Base-by-base conservation (phyloP, 2,329 filamentous ascomycete species). In the Xylariales sp. region DNA sequence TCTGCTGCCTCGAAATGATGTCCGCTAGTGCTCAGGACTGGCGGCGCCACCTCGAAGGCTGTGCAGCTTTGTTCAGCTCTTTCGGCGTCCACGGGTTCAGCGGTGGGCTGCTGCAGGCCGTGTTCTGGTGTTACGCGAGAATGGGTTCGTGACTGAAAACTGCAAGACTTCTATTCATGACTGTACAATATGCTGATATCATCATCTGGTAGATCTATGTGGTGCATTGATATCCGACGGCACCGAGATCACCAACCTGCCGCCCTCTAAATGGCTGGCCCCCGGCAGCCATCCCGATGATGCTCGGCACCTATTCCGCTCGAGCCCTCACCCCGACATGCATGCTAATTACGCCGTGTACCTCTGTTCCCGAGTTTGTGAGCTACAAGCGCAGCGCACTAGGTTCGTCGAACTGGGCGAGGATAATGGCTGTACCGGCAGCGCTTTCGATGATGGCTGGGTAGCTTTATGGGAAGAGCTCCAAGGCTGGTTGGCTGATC, bases 281-380 rank as follows among this genome's bases (percentile, higher is more conserved):
- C 57, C 60, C 6, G 60, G 60, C 16, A 54, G 60, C 10, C 46
- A 61, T 11, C 55, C 62, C 14, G 50, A 57, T 5, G 58, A 62
- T 14, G 61, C 63, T 4, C 51, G 55, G 13, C 46, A 53, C 29
- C 46, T 70, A 39, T 62, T 70, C 47, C 51, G 53, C 24, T 43
- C 31, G 12, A 37, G 40, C 13, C 43, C 45, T 47, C 60, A 57
- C 8, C 62, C 69, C 5, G 76, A 81, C 45, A 76, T 73, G 65
- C 69, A 77, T 43, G 76, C 76, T 21, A 80, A 80, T 46, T 75
- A 74, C 45, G 66, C 75, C 6, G 74, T 81, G 3, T 81, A 74
- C 44, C 62, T 81, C 2, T 71, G 66, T 35, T 69, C 74, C 4
- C 66, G 65, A 40, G 66, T 67, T 2, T 74, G 68, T 41, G 66